Evolutionary conservation across 768 basidiomycete genomes (phyloP), one percentile per base, ranked within the genome.

Genomic region (Psilocybe azurescens): DNA sequence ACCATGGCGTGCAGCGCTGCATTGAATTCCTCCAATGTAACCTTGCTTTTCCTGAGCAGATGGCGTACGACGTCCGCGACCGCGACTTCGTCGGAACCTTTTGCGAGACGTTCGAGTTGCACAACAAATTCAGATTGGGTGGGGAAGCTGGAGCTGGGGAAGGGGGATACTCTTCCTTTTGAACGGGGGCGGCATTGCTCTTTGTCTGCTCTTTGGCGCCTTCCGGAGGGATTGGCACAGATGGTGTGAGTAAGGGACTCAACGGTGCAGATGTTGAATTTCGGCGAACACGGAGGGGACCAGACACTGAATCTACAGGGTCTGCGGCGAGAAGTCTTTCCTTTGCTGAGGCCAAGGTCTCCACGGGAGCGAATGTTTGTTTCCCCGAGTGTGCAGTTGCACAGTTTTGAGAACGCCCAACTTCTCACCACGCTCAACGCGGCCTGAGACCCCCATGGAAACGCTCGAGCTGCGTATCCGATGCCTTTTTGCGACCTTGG

Each of bases 331-430:
- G 61, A 36, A 70, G 61, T 33, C 56, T 62, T 54, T 68, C 66
- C 60, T 64, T 67, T 30, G 65, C 65, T 28, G 53, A 64, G 49
- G 67, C 64, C 62, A 69, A 60, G 24, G 65, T 64, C 16, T 72
- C 73, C 5, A 67, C 67, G 20, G 76, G 68, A 1, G 81, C 76
- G 58, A 90, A 87, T 0, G 83, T 79, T 66, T 90, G 91, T 1
- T 79, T 80, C 10, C 86, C 10, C 87, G 84, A 10, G 86, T 81
- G 65, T 90, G 88, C 7, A 85, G 75, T 63, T 89, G 86, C 4
- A 91, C 84, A 1, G 85, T 83, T 63, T 86, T 80, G 44, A 93
- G 70, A 10, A 92, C 87, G 32, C 86, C 80, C n/a, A 85, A 75
- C 49, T 70, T 81, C 70, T 73, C 81, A 51, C 64, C 77, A 50